Percentiles rank a stretch among this genome's conserved stretches.
phyloP scores from a whole-genome alignment of 495 filamentous ascomycete genomes.

The Hypoxylon intermedium region DNA sequence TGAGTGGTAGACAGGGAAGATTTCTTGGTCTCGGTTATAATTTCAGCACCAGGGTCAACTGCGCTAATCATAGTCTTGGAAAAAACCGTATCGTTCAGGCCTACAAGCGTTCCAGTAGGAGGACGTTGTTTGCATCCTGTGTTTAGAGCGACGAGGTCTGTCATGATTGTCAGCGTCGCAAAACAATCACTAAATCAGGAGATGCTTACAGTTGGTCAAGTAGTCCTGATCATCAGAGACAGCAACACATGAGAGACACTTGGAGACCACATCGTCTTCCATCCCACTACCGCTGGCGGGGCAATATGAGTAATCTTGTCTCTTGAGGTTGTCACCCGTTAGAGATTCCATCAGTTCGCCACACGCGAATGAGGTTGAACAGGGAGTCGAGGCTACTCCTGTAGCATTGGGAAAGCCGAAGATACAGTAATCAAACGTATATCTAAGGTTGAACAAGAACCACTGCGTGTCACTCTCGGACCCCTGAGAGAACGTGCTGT shows the following conservation, averaged over 20 bases:
- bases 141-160: conserved; percentile 55
- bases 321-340: conserved; percentile 39
- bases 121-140: conserved; percentile 60
- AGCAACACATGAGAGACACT: conserved; percentile 51
- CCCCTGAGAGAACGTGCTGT: conserved; percentile 53
- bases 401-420: conserved; percentile 55
- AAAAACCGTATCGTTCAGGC: conserved; percentile 58
- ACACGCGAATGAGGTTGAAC: conserved; percentile 52
- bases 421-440: conserved; percentile 53
- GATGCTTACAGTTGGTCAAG: conserved; percentile 50
- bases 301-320: conserved; percentile 52
- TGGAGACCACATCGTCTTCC: conserved; percentile 32
- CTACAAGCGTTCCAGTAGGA: conserved; percentile 46
- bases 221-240: conserved; percentile 47
- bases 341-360: conserved; percentile 44
- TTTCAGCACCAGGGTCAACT: conserved; percentile 43
- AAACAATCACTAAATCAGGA: neutral
- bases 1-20: conserved; percentile 38
- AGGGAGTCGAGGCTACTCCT: conserved; percentile 47
- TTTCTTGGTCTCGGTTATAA: conserved; percentile 14
- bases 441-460: conserved; percentile 61
- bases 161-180: conserved; percentile 19
- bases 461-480: conserved; percentile 57
- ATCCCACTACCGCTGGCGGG: conserved; percentile 41
- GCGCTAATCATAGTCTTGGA: conserved; percentile 49